Evolutionary conservation across 2,329 filamentous ascomycete genomes (phyloP).

Genomic region (Aspergillus novofumigatus): DNA sequence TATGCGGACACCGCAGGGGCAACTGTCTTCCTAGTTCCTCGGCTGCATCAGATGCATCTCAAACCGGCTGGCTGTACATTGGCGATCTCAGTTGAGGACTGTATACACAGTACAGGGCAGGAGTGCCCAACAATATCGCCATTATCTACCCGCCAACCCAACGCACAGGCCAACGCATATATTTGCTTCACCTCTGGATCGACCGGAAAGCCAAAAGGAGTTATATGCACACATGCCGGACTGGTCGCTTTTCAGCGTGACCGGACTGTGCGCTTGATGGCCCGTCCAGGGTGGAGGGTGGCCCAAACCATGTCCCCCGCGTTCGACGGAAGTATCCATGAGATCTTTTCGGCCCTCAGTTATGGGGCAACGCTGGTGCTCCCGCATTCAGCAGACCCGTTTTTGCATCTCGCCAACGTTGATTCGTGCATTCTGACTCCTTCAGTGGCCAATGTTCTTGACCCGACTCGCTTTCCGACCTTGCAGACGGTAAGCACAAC

Average conservation of each 20-base stretch:
- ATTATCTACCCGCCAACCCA: neutral
- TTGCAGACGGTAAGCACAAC: slow-evolving; percentile 15
- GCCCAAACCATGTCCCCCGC: slow-evolving; percentile 42
- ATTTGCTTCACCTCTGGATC: slow-evolving; percentile 44
- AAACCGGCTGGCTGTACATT: neutral
- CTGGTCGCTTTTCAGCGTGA: slow-evolving; percentile 35
- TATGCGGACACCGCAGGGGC: neutral
- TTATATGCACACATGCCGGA: slow-evolving; percentile 28
- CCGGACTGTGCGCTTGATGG: slow-evolving; percentile 29
- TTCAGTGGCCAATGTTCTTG: slow-evolving; percentile 32
- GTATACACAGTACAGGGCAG: neutral
- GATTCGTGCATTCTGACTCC: slow-evolving; percentile 39
- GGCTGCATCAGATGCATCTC: neutral
- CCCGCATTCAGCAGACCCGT: slow-evolving; percentile 15
- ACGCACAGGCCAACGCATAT: slow-evolving; percentile 27
- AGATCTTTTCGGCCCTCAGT: slow-evolving; percentile 38
- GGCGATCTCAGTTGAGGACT: neutral
- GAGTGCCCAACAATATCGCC: neutral
- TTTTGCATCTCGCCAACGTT: slow-evolving; percentile 26
- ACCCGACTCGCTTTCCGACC: slow-evolving; percentile 28
- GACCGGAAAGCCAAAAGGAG: slow-evolving; percentile 9
- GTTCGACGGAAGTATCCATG: slow-evolving; percentile 45
- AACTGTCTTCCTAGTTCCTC: neutral
- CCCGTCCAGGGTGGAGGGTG: slow-evolving; percentile 29
- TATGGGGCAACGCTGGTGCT: slow-evolving; percentile 41